phyloP scores from a whole-genome alignment of 257 asterid species.

The Nicotiana tomentosiformis region DNA sequence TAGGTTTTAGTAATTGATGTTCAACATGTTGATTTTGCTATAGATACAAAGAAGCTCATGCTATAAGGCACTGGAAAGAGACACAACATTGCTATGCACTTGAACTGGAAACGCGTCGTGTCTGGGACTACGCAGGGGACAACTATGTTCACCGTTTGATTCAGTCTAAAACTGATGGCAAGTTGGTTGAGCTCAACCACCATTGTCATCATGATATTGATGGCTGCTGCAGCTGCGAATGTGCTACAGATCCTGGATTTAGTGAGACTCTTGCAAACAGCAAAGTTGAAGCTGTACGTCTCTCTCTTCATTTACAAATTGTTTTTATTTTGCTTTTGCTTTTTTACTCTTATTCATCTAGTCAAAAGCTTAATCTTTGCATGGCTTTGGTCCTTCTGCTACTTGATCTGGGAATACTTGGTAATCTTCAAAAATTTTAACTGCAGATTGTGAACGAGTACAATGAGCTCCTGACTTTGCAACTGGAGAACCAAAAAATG shows the following conservation, averaged over 20 bases:
- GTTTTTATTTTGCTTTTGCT: not conserved
- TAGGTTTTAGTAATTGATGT: not conserved
- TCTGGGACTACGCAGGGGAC: constrained; percentile 95
- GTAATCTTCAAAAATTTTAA: constrained; percentile 10
- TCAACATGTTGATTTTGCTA: constrained; percentile 10
- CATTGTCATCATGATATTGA: constrained; percentile 44
- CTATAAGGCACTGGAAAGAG: constrained; percentile 87
- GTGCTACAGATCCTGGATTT: constrained; percentile 33
- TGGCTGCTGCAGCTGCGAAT: constrained; percentile 37
- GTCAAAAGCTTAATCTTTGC: not conserved
- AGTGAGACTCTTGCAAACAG: constrained; percentile 48
- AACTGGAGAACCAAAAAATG: constrained; percentile 84
- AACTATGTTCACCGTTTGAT: constrained; percentile 94
- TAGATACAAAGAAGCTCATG: constrained; percentile 80
- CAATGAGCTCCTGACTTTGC: constrained; percentile 80
- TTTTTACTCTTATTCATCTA: constrained; percentile 5
- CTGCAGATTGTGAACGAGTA: constrained; percentile 89
- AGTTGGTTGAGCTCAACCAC: constrained; percentile 81
- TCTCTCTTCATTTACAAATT: constrained; percentile 7
- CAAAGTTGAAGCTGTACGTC: constrained; percentile 73
- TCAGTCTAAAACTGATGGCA: constrained; percentile 94
- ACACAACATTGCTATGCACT: constrained; percentile 95
- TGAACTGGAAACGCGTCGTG: constrained; percentile 94
- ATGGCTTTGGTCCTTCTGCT: constrained; percentile 2
- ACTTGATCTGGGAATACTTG: constrained; percentile 5